phyloP scores from a whole-genome alignment of 2,329 filamentous ascomycete genomes.

The Dothidotthia symphoricarpi region DNA sequence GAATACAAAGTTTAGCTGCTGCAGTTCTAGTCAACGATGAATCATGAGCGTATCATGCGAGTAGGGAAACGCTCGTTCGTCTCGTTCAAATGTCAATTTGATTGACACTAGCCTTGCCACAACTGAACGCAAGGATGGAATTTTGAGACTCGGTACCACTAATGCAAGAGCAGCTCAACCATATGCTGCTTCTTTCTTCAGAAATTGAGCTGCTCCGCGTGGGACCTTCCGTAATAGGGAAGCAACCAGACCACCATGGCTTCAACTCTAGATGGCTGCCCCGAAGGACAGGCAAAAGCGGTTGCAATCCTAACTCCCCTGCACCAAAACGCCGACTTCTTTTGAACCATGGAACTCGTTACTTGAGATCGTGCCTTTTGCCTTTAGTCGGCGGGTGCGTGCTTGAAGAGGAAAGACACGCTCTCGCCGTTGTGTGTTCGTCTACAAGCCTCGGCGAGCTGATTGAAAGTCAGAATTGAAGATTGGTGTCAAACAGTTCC shows the following conservation, averaged over 20 bases:
- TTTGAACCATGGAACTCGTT: constrained; percentile 8
- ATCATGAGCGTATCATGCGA: constrained; percentile 13
- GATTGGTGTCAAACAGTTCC: background rate
- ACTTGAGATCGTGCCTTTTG: constrained; percentile 5
- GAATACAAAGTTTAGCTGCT: constrained; percentile 13
- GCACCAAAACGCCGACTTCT: constrained; percentile 21
- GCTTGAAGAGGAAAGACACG: constrained; percentile 69
- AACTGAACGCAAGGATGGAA: constrained; percentile 11
- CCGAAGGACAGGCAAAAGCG: constrained; percentile 3
- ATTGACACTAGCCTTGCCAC: constrained; percentile 21
- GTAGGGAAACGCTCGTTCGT: constrained; percentile 2
- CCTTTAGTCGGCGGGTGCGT: constrained; percentile 55
- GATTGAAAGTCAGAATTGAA: constrained; percentile 12
- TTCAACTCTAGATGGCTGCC: constrained; percentile 7
- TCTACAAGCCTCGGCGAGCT: constrained; percentile 67
- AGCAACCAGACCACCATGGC: constrained; percentile 3
- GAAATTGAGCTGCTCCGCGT: constrained; percentile 15
- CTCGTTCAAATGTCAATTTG: constrained; percentile 15
- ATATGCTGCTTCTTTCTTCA: constrained; percentile 7
- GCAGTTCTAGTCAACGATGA: constrained; percentile 9
- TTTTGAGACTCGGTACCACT: constrained; percentile 12
- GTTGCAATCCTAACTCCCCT: constrained; percentile 7
- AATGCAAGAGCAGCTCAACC: constrained; percentile 14
- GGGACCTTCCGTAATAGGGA: constrained; percentile 6
- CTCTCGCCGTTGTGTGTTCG: constrained; percentile 71